Conservation (phyloP, 1,284 basidiomycete species). For the Rhodotorula sp. region DNA sequence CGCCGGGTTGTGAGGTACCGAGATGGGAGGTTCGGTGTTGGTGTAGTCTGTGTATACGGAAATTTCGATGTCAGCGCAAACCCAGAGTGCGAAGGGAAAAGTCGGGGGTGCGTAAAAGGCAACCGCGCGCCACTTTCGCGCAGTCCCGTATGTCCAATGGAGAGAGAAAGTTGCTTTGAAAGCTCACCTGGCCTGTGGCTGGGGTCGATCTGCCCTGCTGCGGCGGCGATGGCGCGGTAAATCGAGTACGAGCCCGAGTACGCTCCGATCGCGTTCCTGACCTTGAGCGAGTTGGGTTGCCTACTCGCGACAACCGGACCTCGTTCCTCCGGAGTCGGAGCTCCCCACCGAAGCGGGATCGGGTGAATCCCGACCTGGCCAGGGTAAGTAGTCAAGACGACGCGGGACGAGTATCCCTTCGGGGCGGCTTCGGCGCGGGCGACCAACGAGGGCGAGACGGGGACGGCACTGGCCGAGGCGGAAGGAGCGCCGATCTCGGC, state of each 20-base stretch:
- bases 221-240: conserved; percentile 87
- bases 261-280: conserved; percentile 89
- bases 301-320: conserved; percentile 90
- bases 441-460: conserved; percentile 29
- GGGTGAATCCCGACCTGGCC: conserved; percentile 73
- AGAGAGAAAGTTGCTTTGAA: no score
- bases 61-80: background rate
- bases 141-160: no score
- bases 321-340: conserved; percentile 62
- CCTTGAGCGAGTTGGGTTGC: conserved; percentile 77
- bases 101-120: no score
- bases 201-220: conserved; percentile 82
- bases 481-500: background rate
- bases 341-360: conserved; percentile 78
- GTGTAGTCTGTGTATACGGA: conserved; percentile 59
- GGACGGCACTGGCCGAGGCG: background rate
- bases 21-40: conserved; percentile 84
- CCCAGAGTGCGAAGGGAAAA: background rate
- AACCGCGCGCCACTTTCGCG: no score
- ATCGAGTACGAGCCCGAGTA: conserved; percentile 93
- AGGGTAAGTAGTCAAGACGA: conserved; percentile 56
- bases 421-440: conserved; percentile 31
- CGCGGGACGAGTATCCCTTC: background rate
- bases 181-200: conserved; percentile 53
- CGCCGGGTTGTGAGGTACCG: conserved; percentile 72